Percentiles rank a stretch among this genome's conserved stretches.
phyloP scores from a whole-genome alignment of 371 early-diverging fungal species.

The Nematocida sp. region DNA sequence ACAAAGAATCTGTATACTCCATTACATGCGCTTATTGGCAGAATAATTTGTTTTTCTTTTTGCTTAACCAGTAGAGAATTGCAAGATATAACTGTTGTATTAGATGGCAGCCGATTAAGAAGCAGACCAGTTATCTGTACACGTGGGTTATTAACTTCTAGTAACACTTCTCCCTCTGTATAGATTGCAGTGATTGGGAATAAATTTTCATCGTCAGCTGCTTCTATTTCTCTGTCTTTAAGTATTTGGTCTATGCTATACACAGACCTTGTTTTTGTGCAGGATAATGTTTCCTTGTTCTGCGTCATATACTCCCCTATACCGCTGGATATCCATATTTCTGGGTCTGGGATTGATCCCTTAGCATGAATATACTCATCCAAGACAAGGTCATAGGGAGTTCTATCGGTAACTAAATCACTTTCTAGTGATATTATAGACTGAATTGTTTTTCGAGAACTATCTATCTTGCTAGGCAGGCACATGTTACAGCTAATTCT shows the following conservation, averaged over 20 bases:
- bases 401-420: neutral
- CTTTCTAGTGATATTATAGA: conserved; percentile 29
- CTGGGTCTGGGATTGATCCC: conserved; percentile 4
- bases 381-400: conserved; percentile 17
- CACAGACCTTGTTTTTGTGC: conserved; percentile 1
- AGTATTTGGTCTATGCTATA: neutral
- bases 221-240: neutral
- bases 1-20: conserved; percentile 7
- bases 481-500: conserved; percentile 20
- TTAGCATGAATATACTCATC: conserved; percentile 45
- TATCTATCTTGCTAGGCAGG: neutral
- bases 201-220: neutral
- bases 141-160: neutral
- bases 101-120: neutral
- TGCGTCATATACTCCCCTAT: conserved; percentile 24
- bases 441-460: conserved; percentile 24
- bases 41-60: neutral
- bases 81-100: conserved; percentile 5
- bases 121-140: conserved; percentile 1
- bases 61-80: neutral
- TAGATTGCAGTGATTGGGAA: neutral
- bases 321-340: neutral
- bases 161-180: conserved; percentile 1
- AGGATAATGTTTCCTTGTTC: neutral
- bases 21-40: neutral